These are phyloP conservation scores for Colletotrichum sp. DNA, from an alignment of 2,329 filamentous ascomycete species.

Conservation along the genomic window DNA sequence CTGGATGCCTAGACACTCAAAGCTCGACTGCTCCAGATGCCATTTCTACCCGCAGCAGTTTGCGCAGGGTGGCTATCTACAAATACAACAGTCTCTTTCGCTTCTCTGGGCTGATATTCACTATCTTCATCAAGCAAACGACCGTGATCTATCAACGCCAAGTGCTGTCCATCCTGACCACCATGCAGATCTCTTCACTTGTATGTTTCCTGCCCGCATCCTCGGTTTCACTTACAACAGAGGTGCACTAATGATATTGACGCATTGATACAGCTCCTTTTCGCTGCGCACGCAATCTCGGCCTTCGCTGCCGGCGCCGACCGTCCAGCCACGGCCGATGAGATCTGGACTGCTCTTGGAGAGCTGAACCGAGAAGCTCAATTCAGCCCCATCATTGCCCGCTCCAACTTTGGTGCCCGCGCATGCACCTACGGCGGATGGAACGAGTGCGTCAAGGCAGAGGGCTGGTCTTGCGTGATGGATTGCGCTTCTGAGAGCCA, in stretches of 20 bases:
- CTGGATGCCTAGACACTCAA: neutral
- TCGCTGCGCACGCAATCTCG: neutral
- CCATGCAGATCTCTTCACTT: neutral
- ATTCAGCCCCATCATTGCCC: neutral
- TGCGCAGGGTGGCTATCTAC: neutral
- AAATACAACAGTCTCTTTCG: neutral
- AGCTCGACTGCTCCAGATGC: neutral
- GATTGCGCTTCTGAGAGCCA: neutral
- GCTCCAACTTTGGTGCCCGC: neutral
- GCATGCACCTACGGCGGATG: neutral
- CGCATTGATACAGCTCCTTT: neutral
- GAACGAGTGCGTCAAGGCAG: neutral
- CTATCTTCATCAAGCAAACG: neutral
- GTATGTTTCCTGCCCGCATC: neutral
- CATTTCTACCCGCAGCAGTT: neutral
- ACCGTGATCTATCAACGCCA: neutral
- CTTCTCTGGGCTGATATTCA: neutral
- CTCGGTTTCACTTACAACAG: fast-evolving
- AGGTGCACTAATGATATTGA: neutral
- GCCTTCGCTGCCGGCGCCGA: neutral
- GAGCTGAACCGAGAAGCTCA: neutral
- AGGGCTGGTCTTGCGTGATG: neutral
- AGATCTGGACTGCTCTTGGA: neutral
- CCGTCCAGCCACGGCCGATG: neutral
- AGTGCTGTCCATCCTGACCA: neutral